Conservation (phyloP, 176 grass and related monocot genomes). For the Rhynchospora tenuis region DNA sequence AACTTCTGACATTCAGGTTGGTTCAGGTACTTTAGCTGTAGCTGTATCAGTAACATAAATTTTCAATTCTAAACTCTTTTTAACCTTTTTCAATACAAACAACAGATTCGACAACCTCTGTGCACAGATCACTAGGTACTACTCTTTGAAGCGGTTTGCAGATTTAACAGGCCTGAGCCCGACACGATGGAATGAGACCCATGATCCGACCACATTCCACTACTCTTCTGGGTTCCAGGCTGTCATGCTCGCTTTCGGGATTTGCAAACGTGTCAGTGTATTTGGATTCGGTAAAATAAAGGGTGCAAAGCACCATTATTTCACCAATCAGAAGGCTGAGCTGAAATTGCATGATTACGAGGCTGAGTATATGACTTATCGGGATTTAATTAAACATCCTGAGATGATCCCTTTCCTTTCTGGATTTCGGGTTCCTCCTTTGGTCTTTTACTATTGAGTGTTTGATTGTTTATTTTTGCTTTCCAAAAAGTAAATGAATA, state of each 20-base stretch:
- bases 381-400: constrained; percentile 48
- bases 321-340: constrained; percentile 66
- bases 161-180: constrained; percentile 34
- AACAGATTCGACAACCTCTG: constrained; percentile 57
- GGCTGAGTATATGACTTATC: constrained; percentile 84
- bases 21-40: not conserved
- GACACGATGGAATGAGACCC: constrained; percentile 36
- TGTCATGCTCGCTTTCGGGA: constrained; percentile 46
- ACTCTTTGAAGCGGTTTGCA: constrained; percentile 63
- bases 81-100: not conserved
- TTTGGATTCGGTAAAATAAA: constrained; percentile 76
- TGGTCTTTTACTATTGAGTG: constrained; percentile 18
- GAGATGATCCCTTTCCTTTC: constrained; percentile 53
- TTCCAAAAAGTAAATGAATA: constrained; percentile 2
- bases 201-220: constrained; percentile 70
- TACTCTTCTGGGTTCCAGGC: constrained; percentile 86
- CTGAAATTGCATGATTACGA: constrained; percentile 75
- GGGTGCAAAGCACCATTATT: constrained; percentile 69
- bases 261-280: constrained; percentile 45
- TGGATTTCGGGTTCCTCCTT: constrained; percentile 23
- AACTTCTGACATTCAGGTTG: not conserved
- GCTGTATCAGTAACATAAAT: not conserved
- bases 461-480: not conserved
- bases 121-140: constrained; percentile 62
- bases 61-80: not conserved